phyloP scores from a whole-genome alignment of 305 asterid genomes.

The Coffea humblotiana region DNA sequence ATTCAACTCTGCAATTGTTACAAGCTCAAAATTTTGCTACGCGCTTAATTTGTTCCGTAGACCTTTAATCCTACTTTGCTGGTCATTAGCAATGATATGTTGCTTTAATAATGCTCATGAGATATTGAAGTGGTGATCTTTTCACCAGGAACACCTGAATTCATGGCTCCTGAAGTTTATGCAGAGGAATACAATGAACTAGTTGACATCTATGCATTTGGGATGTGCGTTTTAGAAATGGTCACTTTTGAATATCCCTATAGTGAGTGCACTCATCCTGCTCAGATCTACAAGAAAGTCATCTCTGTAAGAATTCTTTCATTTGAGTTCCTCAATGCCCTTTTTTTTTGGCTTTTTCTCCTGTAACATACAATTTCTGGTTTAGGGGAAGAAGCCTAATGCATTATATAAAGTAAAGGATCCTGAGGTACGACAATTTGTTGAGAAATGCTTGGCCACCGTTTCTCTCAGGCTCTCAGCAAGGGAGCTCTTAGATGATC shows the following conservation, averaged over 20 bases:
- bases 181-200: slow-evolving; percentile 84
- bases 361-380: neutral
- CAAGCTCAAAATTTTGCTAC: neutral
- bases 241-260: slow-evolving; percentile 87
- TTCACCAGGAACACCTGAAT: slow-evolving; percentile 75
- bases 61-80: neutral
- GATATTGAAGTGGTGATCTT: slow-evolving; percentile 7
- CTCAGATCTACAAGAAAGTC: slow-evolving; percentile 88
- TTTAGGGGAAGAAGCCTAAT: slow-evolving; percentile 74
- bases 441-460: slow-evolving; percentile 74
- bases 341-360: slow-evolving; percentile 7
- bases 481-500: slow-evolving; percentile 75
- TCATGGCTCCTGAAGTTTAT: slow-evolving; percentile 89
- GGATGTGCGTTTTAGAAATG: slow-evolving; percentile 89
- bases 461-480: slow-evolving; percentile 74
- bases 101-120: neutral
- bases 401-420: slow-evolving; percentile 69
- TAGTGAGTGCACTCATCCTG: slow-evolving; percentile 83
- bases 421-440: slow-evolving; percentile 62
- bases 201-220: slow-evolving; percentile 81
- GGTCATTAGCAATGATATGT: neutral
- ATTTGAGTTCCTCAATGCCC: neutral
- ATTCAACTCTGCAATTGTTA: neutral
- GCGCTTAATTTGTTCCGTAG: neutral
- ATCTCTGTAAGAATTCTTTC: slow-evolving; percentile 51